Percentiles rank a stretch among this genome's conserved stretches.
phyloP scores from a whole-genome alignment of 768 basidiomycete species.

The Exidia glandulosa region DNA sequence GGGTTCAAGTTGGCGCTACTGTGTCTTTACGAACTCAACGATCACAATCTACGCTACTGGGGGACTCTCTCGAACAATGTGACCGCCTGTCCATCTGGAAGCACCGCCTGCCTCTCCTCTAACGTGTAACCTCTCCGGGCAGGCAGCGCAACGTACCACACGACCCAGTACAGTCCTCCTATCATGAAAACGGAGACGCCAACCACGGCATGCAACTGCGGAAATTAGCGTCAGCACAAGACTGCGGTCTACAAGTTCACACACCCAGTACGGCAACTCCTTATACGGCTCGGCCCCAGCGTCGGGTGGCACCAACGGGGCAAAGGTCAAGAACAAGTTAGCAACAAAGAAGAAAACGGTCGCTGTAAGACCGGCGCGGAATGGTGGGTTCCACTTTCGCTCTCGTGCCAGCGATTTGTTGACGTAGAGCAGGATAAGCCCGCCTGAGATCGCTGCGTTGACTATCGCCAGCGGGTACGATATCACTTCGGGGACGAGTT shows the following conservation, averaged over 20 bases:
- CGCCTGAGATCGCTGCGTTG: constrained; percentile 49
- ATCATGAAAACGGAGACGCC: constrained; percentile 36
- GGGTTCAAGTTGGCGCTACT: no score
- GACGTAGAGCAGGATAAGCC: constrained; percentile 51
- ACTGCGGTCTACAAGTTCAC: constrained; percentile 12
- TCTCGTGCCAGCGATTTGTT: constrained; percentile 21
- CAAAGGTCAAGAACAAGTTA: constrained; percentile 51
- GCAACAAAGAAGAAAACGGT: constrained; percentile 49
- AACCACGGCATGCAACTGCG: constrained; percentile 38
- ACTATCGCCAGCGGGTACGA: constrained; percentile 49
- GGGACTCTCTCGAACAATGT: not conserved
- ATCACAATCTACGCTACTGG: no score
- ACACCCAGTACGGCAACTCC: constrained; percentile 57
- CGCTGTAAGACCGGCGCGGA: constrained; percentile 38
- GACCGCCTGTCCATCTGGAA: not conserved
- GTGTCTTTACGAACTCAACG: no score
- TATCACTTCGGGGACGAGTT: constrained; percentile 30
- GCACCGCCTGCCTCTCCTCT: constrained; percentile 5
- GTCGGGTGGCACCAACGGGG: constrained; percentile 53
- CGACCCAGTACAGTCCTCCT: constrained; percentile 47
- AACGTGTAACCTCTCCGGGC: constrained; percentile 36
- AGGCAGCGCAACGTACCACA: constrained; percentile 42
- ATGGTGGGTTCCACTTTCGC: constrained; percentile 56
- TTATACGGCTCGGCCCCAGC: constrained; percentile 39
- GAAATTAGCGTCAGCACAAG: not conserved